Percentiles rank a stretch among this genome's conserved stretches.
These are phyloP conservation scores for Emiliania huxleyi DNA, from an alignment of 78 protist species.

Conservation along the genomic window DNA sequence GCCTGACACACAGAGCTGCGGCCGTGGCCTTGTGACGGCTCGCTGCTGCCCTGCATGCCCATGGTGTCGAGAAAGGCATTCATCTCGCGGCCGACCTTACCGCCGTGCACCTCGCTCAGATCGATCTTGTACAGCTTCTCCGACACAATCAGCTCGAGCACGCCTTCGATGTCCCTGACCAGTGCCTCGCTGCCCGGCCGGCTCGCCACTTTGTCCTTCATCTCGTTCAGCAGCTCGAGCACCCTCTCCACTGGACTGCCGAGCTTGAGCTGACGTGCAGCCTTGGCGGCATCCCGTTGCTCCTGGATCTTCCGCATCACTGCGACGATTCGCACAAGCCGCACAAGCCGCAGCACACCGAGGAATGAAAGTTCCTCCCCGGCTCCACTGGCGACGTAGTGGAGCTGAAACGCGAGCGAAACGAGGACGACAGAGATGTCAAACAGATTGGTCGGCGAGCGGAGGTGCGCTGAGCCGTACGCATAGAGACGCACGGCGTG, in stretches of 20 bases:
- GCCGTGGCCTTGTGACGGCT: not conserved
- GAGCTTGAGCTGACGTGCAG: not conserved
- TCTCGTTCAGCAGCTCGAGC: not conserved
- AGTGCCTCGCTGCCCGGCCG: not conserved
- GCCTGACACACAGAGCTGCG: not conserved
- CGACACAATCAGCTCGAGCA: not conserved
- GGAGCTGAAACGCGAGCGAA: not conserved
- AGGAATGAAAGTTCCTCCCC: not conserved
- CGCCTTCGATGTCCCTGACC: not conserved
- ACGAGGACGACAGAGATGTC: not conserved
- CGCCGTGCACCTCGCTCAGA: not conserved
- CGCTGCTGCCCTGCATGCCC: not conserved
- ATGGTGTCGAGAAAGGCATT: not conserved
- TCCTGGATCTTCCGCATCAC: not conserved
- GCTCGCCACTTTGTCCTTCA: not conserved
- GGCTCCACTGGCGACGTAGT: not conserved
- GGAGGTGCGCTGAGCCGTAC: not conserved
- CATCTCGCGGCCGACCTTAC: not conserved
- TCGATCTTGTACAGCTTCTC: conserved; percentile 10
- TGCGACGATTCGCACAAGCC: not conserved
- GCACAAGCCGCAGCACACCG: not conserved
- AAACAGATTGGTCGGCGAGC: not conserved
- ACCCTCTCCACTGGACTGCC: not conserved
- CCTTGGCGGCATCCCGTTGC: not conserved
- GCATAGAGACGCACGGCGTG: not conserved